phyloP scores from a whole-genome alignment of 2,329 filamentous ascomycete genomes.

The Aspergillus jensenii region DNA sequence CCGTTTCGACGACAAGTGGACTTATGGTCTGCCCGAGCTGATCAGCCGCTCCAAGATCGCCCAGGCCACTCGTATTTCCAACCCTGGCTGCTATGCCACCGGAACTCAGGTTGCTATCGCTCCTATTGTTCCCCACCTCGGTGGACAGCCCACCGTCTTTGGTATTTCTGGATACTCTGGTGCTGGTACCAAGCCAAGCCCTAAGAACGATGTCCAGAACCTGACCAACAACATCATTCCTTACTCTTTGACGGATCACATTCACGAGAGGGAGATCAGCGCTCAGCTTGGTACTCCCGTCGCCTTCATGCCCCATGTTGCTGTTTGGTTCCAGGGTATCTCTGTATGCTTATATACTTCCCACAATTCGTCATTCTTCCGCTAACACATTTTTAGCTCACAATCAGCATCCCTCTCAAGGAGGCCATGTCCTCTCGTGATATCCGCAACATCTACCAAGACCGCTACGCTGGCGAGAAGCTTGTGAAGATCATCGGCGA shows the following conservation, averaged over 20 bases:
- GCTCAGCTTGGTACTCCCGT: slow-evolving; percentile 71
- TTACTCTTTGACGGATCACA: slow-evolving; percentile 88
- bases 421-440: slow-evolving; percentile 86
- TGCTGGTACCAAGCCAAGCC: slow-evolving; percentile 88
- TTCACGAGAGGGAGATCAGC: slow-evolving; percentile 91
- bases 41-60: slow-evolving; percentile 74
- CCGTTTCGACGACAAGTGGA: slow-evolving; percentile 82
- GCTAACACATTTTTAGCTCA: slow-evolving; percentile 56
- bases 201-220: slow-evolving; percentile 86
- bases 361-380: not conserved
- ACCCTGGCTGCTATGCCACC: slow-evolving; percentile 94
- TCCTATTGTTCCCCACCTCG: slow-evolving; percentile 75
- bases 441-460: slow-evolving; percentile 91
- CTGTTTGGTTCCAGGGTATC: slow-evolving; percentile 97
- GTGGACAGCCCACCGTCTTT: slow-evolving; percentile 77
- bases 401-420: slow-evolving; percentile 84
- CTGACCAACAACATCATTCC: slow-evolving; percentile 86
- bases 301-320: slow-evolving; percentile 89
- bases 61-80: slow-evolving; percentile 77
- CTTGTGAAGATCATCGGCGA: slow-evolving; percentile 91
- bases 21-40: slow-evolving; percentile 87
- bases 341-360: slow-evolving; percentile 49
- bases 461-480: slow-evolving; percentile 92
- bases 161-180: slow-evolving; percentile 93
- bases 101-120: slow-evolving; percentile 87